A percentile compares a stretch with the other conserved stretches of the same genome.
These are phyloP conservation scores for Cordyceps militaris DNA, from an alignment of 2,329 filamentous ascomycete species.

Conservation along the genomic window DNA sequence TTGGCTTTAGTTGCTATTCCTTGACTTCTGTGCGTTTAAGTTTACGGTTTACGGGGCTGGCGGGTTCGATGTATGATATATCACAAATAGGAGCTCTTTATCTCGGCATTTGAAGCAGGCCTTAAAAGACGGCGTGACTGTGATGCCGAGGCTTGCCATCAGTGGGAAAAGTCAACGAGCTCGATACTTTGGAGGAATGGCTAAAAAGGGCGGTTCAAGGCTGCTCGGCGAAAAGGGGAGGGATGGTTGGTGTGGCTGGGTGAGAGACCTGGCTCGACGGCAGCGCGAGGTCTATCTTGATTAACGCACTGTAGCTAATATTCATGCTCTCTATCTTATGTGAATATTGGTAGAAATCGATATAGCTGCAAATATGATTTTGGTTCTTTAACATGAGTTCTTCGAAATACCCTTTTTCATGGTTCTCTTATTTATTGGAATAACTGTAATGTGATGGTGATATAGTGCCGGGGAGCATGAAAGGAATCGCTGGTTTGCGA, in stretches of 20 bases:
- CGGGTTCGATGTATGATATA: constrained; percentile 13
- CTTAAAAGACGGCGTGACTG: neutral
- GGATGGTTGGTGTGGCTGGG: constrained; percentile 1
- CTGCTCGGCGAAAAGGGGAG: neutral
- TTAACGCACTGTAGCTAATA: neutral
- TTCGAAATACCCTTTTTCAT: neutral
- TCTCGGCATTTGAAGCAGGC: constrained; percentile 1
- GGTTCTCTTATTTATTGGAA: neutral
- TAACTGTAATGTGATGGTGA: too few relatives aligned
- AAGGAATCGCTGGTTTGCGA: too few relatives aligned
- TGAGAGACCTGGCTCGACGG: neutral
- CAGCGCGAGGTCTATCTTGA: neutral
- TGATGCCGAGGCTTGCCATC: neutral
- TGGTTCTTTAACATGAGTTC: too few relatives aligned
- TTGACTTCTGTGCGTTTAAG: neutral
- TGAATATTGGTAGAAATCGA: neutral
- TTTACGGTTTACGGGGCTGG: constrained; percentile 3
- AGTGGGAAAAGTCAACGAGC: neutral
- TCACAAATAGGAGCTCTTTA: constrained; percentile 9
- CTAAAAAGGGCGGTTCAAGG: neutral
- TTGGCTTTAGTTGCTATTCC: constrained; percentile 4
- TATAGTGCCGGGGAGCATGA: too few relatives aligned
- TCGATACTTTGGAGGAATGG: neutral
- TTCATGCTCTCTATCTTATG: too few relatives aligned
- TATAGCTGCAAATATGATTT: neutral